These are phyloP conservation scores for Moelleriella libera DNA, from an alignment of 2,329 filamentous ascomycete species.

Conservation along the genomic window DNA sequence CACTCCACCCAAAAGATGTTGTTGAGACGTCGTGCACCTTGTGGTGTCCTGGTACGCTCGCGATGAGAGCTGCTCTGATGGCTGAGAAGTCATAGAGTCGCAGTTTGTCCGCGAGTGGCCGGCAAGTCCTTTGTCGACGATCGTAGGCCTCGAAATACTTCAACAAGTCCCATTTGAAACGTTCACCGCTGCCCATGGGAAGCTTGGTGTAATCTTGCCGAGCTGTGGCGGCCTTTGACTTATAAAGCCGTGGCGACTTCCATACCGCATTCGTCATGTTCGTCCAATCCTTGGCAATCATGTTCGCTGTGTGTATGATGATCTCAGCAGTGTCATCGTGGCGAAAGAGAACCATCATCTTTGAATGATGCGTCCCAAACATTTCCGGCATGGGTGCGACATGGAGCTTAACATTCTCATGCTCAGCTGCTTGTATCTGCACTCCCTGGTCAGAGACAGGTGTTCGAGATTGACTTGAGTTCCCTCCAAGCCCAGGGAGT, in stretches of 20 bases:
- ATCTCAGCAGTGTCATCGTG: constrained; percentile 66
- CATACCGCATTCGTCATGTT: constrained; percentile 82
- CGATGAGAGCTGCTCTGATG: constrained; percentile 59
- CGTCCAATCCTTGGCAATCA: constrained; percentile 77
- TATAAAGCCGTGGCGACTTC: constrained; percentile 54
- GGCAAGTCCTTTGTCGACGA: constrained; percentile 35
- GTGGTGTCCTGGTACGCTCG: constrained; percentile 61
- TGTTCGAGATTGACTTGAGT: too few relatives aligned
- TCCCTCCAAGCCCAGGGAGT: not conserved
- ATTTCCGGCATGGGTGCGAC: constrained; percentile 68
- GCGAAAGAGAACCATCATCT: constrained; percentile 75
- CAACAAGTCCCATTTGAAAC: constrained; percentile 65
- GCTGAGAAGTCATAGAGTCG: constrained; percentile 51
- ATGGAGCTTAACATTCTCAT: constrained; percentile 56
- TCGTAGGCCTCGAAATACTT: constrained; percentile 62
- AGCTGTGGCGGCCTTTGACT: not conserved
- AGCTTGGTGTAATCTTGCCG: constrained; percentile 3
- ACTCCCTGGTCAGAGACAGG: too few relatives aligned
- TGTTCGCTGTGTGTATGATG: constrained; percentile 79
- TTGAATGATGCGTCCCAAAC: constrained; percentile 75
- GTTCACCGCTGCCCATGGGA: constrained; percentile 41
- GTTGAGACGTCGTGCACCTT: constrained; percentile 27
- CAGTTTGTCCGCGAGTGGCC: constrained; percentile 42
- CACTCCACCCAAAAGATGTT: constrained; percentile 66
- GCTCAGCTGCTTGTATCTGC: constrained; percentile 29